These are phyloP conservation scores for Aciculosporium take DNA, from an alignment of 2,329 filamentous ascomycete genomes.

Conservation along the genomic window DNA sequence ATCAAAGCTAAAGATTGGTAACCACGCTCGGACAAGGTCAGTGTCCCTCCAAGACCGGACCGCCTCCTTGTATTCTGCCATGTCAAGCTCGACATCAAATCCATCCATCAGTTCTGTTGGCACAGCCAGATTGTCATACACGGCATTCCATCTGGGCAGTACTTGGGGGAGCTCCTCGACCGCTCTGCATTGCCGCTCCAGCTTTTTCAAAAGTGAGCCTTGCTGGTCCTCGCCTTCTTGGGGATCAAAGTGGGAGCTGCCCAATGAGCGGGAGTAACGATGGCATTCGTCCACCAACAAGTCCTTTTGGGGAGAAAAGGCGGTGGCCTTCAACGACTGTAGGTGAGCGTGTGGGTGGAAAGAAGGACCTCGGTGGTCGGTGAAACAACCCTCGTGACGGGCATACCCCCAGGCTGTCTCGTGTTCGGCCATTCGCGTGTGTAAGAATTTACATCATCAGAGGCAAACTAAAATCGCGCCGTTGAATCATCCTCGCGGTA, in stretches of 20 bases:
- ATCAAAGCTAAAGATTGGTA: slow-evolving; percentile 4
- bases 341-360: slow-evolving; percentile 16
- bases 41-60: slow-evolving; percentile 3
- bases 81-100: slow-evolving; percentile 1
- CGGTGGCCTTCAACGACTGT: slow-evolving; percentile 6
- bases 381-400: slow-evolving; percentile 14
- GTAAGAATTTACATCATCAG: neutral
- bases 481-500: too few species aligned
- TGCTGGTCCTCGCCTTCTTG: neutral
- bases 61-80: slow-evolving; percentile 1
- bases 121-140: neutral
- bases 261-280: neutral
- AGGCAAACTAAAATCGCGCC: neutral
- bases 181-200: neutral
- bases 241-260: neutral
- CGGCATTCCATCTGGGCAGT: slow-evolving; percentile 3
- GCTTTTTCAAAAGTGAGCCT: neutral
- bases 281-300: neutral
- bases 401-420: slow-evolving; percentile 11
- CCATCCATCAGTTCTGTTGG: slow-evolving; percentile 2
- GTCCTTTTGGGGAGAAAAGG: neutral
- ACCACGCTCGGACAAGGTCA: slow-evolving; percentile 4
- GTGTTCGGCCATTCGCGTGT: neutral
- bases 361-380: slow-evolving; percentile 11
- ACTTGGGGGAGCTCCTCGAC: neutral